Percentiles rank a stretch among this genome's conserved stretches.
These are phyloP conservation scores for Licmophora abbreviata DNA, from an alignment of 108 stramenopile species.

Conservation along the genomic window DNA sequence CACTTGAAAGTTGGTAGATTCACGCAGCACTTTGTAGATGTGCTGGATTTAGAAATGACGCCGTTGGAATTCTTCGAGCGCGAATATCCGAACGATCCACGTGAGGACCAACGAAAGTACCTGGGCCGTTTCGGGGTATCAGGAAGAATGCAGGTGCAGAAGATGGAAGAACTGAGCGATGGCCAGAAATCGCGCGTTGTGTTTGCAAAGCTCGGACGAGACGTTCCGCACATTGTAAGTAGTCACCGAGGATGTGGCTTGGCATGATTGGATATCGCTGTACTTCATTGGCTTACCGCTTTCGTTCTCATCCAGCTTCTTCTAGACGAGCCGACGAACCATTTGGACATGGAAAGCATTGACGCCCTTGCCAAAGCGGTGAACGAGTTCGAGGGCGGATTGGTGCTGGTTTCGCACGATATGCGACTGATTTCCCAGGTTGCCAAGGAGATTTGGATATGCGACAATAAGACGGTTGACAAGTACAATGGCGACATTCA, in stretches of 20 bases:
- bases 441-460: slow-evolving; percentile 97
- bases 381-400: slow-evolving; percentile 93
- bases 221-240: slow-evolving; percentile 87
- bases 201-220: slow-evolving; percentile 92
- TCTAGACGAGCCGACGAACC: slow-evolving; percentile 57
- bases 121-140: slow-evolving; percentile 97
- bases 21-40: slow-evolving; percentile 99
- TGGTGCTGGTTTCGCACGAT: slow-evolving; percentile 97
- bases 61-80: slow-evolving; percentile 94
- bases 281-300: background rate
- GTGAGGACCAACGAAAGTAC: slow-evolving; percentile 82
- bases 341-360: slow-evolving; percentile 93
- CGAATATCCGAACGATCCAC: slow-evolving; percentile 67
- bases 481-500: slow-evolving; percentile 85
- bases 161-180: slow-evolving; percentile 88
- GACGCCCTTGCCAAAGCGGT: slow-evolving; percentile 96
- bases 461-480: slow-evolving; percentile 86
- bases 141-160: slow-evolving; percentile 88
- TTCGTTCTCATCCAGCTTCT: slow-evolving; percentile 6
- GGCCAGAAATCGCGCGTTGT: slow-evolving; percentile 96
- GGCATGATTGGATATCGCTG: background rate
- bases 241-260: no score
- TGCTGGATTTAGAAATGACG: slow-evolving; percentile 88
- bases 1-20: slow-evolving; percentile 93
- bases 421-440: slow-evolving; percentile 97